phyloP scores from a whole-genome alignment of 768 basidiomycete species.

The Macrolepiota fuliginosa region DNA sequence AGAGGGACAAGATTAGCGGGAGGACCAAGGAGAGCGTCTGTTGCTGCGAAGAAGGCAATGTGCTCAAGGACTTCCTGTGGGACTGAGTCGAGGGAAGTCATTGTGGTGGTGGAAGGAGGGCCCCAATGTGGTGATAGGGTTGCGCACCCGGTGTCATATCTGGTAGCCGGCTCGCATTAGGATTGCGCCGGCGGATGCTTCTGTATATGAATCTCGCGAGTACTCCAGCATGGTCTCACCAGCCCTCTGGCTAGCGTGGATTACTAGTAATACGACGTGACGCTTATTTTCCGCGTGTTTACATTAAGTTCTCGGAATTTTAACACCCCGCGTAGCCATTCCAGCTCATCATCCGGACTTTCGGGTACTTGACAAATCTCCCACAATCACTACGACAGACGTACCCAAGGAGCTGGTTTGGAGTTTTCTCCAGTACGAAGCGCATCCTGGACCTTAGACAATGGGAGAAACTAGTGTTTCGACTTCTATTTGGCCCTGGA shows the following conservation, averaged over 20 bases:
- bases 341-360: too few species aligned
- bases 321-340: too few species aligned
- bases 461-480: too few species aligned
- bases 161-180: conserved; percentile 1
- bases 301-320: too few species aligned
- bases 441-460: too few species aligned
- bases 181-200: background rate
- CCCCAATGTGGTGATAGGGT: conserved; percentile 3
- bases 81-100: conserved; percentile 44
- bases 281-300: background rate
- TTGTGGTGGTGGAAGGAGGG: conserved; percentile 16
- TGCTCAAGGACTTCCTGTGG: conserved; percentile 81
- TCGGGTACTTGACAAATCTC: too few species aligned
- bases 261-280: background rate
- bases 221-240: background rate
- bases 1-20: conserved; percentile 59
- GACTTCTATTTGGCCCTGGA: too few species aligned
- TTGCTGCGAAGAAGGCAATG: conserved; percentile 66
- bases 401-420: too few species aligned
- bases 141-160: conserved; percentile 4
- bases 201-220: background rate
- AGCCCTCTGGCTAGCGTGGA: background rate
- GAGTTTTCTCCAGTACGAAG: too few species aligned
- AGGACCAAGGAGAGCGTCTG: conserved; percentile 52
- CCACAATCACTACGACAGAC: too few species aligned